These are phyloP conservation scores for Psilocybe cubensis DNA, from an alignment of 768 basidiomycete genomes.

Conservation along the genomic window DNA sequence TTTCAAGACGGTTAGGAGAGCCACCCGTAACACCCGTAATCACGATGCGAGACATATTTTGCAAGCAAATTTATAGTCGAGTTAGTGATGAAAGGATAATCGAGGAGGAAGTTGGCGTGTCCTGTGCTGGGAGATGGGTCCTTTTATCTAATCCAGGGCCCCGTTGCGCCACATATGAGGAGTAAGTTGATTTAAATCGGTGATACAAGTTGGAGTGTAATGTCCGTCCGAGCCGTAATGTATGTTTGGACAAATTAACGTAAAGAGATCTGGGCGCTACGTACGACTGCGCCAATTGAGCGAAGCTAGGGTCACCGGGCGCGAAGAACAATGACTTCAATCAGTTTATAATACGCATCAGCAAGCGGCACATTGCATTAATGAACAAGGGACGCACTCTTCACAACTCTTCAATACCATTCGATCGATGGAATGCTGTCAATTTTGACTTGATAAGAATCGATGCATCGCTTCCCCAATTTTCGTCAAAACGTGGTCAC, in stretches of 20 bases:
- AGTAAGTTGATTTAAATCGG: not conserved
- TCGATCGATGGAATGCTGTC: too few species aligned
- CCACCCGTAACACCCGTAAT: slow-evolving; percentile 30
- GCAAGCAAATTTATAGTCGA: not conserved
- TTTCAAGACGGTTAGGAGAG: slow-evolving; percentile 44
- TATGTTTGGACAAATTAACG: not conserved
- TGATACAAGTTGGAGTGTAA: not conserved
- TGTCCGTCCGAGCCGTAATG: not conserved
- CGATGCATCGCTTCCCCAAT: too few species aligned
- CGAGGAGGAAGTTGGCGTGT: not conserved
- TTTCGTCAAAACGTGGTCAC: too few species aligned
- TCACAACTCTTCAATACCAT: too few species aligned
- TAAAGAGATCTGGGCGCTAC: not conserved
- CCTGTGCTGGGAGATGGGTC: not conserved
- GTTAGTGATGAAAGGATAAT: not conserved
- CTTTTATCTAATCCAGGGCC: not conserved
- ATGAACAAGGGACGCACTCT: too few species aligned
- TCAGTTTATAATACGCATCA: not conserved
- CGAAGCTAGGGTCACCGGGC: not conserved
- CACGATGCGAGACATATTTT: slow-evolving; percentile 19
- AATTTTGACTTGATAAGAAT: too few species aligned
- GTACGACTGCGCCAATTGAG: not conserved
- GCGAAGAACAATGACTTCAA: not conserved
- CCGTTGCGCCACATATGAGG: too few species aligned
- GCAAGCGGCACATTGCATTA: too few species aligned